Conservation (phyloP, 1,284 basidiomycete species). For the Trichosporon sp. region DNA sequence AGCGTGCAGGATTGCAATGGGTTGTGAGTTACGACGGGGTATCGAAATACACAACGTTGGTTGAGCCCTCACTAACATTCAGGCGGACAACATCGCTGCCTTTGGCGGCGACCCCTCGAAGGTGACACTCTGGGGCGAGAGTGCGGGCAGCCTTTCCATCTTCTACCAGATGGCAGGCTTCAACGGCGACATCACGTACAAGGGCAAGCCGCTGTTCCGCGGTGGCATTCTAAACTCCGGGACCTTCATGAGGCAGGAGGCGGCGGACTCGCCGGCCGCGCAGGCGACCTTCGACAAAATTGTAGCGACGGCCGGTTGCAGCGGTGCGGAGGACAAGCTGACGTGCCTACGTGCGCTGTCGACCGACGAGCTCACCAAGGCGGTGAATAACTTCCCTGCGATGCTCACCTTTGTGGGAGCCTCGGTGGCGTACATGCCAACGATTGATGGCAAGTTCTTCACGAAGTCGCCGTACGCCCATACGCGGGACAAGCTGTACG, state of each 20-base stretch:
- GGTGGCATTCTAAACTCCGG: constrained; percentile 43
- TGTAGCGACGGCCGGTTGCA: constrained; percentile 4
- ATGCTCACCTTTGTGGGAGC: constrained; percentile 13
- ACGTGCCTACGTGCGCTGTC: constrained; percentile 53
- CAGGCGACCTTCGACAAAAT: constrained; percentile 15
- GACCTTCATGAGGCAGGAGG: constrained; percentile 42
- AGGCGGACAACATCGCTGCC: constrained; percentile 31
- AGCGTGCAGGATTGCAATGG: constrained; percentile 40
- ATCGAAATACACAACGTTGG: not conserved
- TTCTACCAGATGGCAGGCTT: constrained; percentile 55
- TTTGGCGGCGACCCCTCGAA: constrained; percentile 43
- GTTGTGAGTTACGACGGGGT: no score
- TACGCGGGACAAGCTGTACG: constrained; percentile 6
- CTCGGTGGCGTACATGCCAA: constrained; percentile 51
- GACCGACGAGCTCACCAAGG: constrained; percentile 26
- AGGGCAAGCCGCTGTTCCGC: constrained; percentile 49
- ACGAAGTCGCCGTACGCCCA: constrained; percentile 3
- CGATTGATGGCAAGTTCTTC: constrained; percentile 55
- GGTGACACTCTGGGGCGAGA: constrained; percentile 55
- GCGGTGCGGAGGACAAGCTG: constrained; percentile 50
- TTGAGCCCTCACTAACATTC: not conserved
- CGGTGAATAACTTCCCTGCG: constrained; percentile 10
- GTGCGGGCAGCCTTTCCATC: constrained; percentile 50
- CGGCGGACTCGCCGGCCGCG: constrained; percentile 12
- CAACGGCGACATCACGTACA: constrained; percentile 43